Base-by-base conservation (phyloP, 1,284 basidiomycete genomes). In the Cryptococcus sp. region DNA sequence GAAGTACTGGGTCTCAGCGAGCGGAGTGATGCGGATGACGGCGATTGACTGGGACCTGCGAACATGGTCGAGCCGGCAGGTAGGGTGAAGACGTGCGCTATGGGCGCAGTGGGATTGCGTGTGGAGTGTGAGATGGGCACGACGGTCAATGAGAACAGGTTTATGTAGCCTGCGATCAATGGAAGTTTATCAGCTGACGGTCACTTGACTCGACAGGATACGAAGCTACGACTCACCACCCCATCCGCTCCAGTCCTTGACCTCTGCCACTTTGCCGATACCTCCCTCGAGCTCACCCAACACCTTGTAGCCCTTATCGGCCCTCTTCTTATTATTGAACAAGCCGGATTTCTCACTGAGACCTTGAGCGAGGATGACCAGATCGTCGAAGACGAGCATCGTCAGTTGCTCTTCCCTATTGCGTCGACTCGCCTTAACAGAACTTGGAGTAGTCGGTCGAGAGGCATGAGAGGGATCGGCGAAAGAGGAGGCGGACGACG, bases 351-450 rank as follows among this genome's bases (percentile, higher is more conserved):
- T 59, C 17, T 69, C 77, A 45, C 58, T 66, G 20, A 68, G 42
- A 11, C 74, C 74, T 27, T 76, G 76, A 17, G 83, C 81, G 20
- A 89, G 69, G 30, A 90, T 65, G 22, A 89, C 72, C 40, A 90
- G 65, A 78, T 91, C 89, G 41, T 85, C 85, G 72, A 91, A 89
- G 8, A 90, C 81, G 54, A 89, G 83, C 46, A 82, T 81, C 6
- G 66, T 69, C 65, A 85, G 83, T 3, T 84, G 71, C 35, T 70
- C 67, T 20, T 71, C 68, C 23, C 71, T 71, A 39, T 64, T 59
- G 19, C 45, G 52, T 47, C 40, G 56, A 35, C 54, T 66, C 20
- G 50, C 19, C 10, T 45, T 58, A 30, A 50, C 43, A 8, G 54
- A 55, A 35, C 39, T 46, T 38, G 66, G 51, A 6, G 62, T 58